Percentiles rank a stretch among this genome's conserved stretches.
phyloP scores from a whole-genome alignment of 352 stramenopile species.

The Thalassiosira livingstoniorum region DNA sequence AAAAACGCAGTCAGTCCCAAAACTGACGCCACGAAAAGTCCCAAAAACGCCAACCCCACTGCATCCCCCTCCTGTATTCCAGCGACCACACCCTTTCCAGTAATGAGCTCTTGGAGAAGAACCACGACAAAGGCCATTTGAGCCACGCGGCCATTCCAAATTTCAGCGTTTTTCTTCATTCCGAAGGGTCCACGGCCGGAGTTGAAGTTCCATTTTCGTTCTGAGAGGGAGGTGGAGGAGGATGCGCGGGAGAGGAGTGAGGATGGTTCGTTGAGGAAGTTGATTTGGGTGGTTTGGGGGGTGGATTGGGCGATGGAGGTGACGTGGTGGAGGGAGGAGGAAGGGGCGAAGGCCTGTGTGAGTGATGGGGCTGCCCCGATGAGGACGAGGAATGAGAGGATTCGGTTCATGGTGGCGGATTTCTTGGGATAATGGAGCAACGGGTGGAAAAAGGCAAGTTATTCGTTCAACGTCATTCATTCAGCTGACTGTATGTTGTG shows the following conservation, averaged over 20 bases:
- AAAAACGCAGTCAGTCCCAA: constrained; percentile 77
- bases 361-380: neutral
- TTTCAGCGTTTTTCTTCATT: constrained; percentile 85
- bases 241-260: neutral
- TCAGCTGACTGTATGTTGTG: too few relatives aligned
- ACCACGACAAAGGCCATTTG: constrained; percentile 84
- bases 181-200: constrained; percentile 76
- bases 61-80: constrained; percentile 76
- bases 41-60: constrained; percentile 59
- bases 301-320: neutral
- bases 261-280: neutral
- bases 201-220: constrained; percentile 86
- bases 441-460: too few relatives aligned
- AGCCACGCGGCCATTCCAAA: constrained; percentile 84
- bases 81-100: constrained; percentile 77
- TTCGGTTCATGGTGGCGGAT: constrained; percentile 38
- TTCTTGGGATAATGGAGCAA: too few relatives aligned
- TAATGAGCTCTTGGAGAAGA: constrained; percentile 83
- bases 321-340: neutral
- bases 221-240: constrained; percentile 38
- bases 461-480: too few relatives aligned
- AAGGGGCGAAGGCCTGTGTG: constrained; percentile 14
- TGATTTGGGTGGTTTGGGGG: neutral
- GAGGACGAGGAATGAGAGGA: constrained; percentile 16
- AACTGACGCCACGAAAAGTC: constrained; percentile 54